Percentiles rank a stretch among this genome's conserved stretches.
These are phyloP conservation scores for Chimonanthus praecox DNA, from an alignment of 164 flowering plant species.

Conservation along the genomic window DNA sequence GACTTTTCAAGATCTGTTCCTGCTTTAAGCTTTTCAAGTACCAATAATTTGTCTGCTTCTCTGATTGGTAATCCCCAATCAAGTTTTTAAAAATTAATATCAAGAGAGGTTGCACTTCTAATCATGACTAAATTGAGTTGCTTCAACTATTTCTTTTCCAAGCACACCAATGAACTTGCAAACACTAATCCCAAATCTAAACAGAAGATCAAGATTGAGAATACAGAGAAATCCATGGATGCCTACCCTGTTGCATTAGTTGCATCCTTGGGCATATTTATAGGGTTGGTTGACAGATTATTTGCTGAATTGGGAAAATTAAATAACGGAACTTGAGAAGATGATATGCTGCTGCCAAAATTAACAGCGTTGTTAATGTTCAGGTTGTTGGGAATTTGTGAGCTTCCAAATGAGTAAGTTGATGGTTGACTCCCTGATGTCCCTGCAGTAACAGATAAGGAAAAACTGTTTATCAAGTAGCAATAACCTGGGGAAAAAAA, in stretches of 20 bases:
- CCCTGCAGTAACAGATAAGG: constrained; percentile 14
- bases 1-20: neutral
- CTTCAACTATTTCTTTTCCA: neutral
- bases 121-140: neutral
- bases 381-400: constrained; percentile 16
- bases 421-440: constrained; percentile 22
- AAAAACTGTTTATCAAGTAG: neutral
- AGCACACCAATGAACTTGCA: neutral
- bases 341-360: constrained; percentile 21
- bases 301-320: constrained; percentile 20
- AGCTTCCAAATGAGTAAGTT: constrained; percentile 24
- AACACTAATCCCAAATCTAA: neutral
- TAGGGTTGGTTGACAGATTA: constrained; percentile 15
- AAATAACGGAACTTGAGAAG: constrained; percentile 16
- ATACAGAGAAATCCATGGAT: constrained; percentile 5
- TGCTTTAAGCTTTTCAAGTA: neutral
- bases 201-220: constrained; percentile 28
- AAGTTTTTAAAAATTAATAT: neutral
- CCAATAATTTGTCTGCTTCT: neutral
- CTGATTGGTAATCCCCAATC: neutral
- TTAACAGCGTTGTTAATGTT: constrained; percentile 16
- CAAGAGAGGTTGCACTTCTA: neutral
- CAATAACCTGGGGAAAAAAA: too few relatives aligned
- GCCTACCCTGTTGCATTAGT: constrained; percentile 16
- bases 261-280: constrained; percentile 11